These are phyloP conservation scores for Somion occarium DNA, from an alignment of 1,284 basidiomycete species.

Conservation along the genomic window DNA sequence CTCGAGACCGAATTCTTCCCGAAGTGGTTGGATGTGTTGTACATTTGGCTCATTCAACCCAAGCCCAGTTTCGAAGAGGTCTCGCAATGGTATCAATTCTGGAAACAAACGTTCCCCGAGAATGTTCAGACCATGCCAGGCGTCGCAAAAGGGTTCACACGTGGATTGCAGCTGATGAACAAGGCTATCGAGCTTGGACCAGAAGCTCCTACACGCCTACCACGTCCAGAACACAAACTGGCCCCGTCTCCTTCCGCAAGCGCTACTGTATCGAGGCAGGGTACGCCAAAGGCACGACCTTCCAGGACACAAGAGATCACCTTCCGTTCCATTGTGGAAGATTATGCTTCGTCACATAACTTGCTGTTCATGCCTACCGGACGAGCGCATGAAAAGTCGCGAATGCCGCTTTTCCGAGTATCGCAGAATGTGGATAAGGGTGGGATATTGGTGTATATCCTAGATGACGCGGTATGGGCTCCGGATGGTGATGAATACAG, in stretches of 20 bases:
- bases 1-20: slow-evolving; percentile 92
- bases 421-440: slow-evolving; percentile 74
- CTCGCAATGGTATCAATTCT: slow-evolving; percentile 86
- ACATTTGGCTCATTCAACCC: slow-evolving; percentile 87
- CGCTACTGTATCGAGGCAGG: slow-evolving; percentile 20
- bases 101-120: slow-evolving; percentile 80
- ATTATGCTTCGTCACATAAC: slow-evolving; percentile 79
- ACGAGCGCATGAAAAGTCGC: slow-evolving; percentile 72
- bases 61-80: slow-evolving; percentile 85
- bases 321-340: slow-evolving; percentile 89
- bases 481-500: slow-evolving; percentile 52
- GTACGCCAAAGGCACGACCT: slow-evolving; percentile 32
- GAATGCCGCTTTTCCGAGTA: slow-evolving; percentile 85
- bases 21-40: slow-evolving; percentile 91
- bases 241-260: slow-evolving; percentile 23
- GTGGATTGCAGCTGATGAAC: slow-evolving; percentile 89
- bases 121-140: slow-evolving; percentile 59
- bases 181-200: slow-evolving; percentile 82
- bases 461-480: slow-evolving; percentile 87
- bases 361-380: slow-evolving; percentile 86
- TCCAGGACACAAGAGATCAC: slow-evolving; percentile 73
- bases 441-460: slow-evolving; percentile 79
- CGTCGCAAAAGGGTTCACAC: slow-evolving; percentile 76
- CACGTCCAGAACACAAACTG: slow-evolving; percentile 54
- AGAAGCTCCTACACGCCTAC: slow-evolving; percentile 62